phyloP scores from a whole-genome alignment of 2,329 filamentous ascomycete species.

The Amylocarpus encephaloides region DNA sequence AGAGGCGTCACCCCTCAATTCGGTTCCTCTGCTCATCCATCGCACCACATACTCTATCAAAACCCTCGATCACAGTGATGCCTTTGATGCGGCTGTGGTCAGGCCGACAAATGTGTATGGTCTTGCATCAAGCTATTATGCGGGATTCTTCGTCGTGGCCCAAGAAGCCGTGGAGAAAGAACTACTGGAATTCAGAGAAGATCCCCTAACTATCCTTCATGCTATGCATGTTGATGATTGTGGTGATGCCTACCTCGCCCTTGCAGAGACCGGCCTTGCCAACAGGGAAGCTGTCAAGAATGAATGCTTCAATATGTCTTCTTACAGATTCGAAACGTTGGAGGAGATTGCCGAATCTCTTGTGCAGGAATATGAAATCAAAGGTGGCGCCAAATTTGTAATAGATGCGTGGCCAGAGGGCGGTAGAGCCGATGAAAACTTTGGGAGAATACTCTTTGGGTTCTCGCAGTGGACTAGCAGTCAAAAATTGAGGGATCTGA shows the following conservation, averaged over 20 bases:
- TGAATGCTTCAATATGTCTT: slow-evolving; percentile 42
- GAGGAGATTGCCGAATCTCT: slow-evolving; percentile 35
- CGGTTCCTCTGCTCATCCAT: slow-evolving; percentile 23
- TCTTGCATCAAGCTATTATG: slow-evolving; percentile 36
- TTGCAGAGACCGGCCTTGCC: slow-evolving; percentile 33
- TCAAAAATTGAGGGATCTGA: slow-evolving; percentile 15
- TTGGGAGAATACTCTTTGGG: slow-evolving; percentile 9
- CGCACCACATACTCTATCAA: slow-evolving; percentile 32
- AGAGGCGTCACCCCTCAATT: slow-evolving; percentile 36
- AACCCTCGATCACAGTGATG: slow-evolving; percentile 34
- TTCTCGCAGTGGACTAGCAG: slow-evolving; percentile 15
- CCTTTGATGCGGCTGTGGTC: slow-evolving; percentile 40
- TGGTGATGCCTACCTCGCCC: slow-evolving; percentile 40
- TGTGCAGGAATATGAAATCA: slow-evolving; percentile 36
- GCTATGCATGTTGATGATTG: slow-evolving; percentile 45
- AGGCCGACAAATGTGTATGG: slow-evolving; percentile 44
- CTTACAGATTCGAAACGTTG: slow-evolving; percentile 39
- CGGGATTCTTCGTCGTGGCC: slow-evolving; percentile 29
- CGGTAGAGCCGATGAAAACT: background rate
- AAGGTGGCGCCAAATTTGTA: slow-evolving; percentile 27
- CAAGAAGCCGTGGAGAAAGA: slow-evolving; percentile 17
- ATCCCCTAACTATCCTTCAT: slow-evolving; percentile 38
- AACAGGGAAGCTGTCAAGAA: slow-evolving; percentile 32
- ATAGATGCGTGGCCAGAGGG: background rate
- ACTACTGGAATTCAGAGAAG: slow-evolving; percentile 31